Percentiles rank a stretch among this genome's conserved stretches.
These are phyloP conservation scores for Lathyrus aphaca DNA, from an alignment of 306 rosid species.

Conservation along the genomic window DNA sequence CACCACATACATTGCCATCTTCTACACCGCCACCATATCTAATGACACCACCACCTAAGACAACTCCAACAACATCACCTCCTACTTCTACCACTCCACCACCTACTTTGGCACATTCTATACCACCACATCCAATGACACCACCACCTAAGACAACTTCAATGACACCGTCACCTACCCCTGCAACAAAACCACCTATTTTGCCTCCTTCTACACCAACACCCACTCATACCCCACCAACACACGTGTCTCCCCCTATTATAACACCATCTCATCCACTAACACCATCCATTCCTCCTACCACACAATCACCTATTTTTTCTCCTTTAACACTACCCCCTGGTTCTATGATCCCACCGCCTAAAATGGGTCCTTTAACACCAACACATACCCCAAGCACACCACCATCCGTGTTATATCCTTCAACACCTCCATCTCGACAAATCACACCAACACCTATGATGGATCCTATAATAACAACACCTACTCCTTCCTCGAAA, in stretches of 20 bases:
- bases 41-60: not conserved
- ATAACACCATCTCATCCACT: not conserved
- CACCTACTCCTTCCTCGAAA: not conserved
- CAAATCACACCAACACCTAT: not conserved
- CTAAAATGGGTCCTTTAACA: too few relatives aligned
- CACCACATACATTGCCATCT: not conserved
- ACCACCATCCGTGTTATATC: not conserved
- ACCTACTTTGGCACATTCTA: too few relatives aligned
- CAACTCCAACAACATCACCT: not conserved
- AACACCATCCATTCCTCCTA: not conserved
- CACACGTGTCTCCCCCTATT: not conserved
- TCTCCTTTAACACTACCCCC: not conserved
- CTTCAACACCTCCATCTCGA: not conserved
- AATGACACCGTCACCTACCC: not conserved
- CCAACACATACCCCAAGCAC: not conserved
- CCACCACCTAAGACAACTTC: not conserved
- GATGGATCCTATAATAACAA: not conserved
- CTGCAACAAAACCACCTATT: not conserved
- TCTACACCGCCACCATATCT: not conserved
- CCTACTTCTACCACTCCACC: not conserved
- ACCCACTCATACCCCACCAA: not conserved
- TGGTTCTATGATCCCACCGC: not conserved
- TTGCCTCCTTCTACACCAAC: not conserved
- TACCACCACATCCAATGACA: not conserved
- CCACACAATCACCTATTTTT: not conserved